Base-by-base conservation (phyloP, 2,329 filamentous ascomycete species). In the Colletotrichum eleusines region DNA sequence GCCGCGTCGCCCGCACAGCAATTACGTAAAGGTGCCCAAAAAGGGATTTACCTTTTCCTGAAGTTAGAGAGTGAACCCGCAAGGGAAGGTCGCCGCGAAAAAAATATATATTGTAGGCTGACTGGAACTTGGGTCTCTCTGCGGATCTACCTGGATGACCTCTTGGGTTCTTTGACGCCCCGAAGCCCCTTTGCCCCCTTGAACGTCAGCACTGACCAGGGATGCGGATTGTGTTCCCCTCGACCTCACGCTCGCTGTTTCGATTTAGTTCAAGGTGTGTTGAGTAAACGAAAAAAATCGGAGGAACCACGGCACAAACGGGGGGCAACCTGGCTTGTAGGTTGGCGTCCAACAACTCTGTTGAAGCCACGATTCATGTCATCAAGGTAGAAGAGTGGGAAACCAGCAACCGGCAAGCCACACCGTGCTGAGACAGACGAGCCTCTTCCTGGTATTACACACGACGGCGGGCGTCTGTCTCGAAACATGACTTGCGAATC, bases 401-500 rank as follows among this genome's bases (percentile, higher is more conserved):
- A 40, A 40, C 42, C 57, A 60, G 44, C 58, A 20, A 11, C 14
- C 16, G 31, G 44, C 44, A 62, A 57, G 48, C 50, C 28, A 31
- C 63, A 51, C 26, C 9, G 33, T 68, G 57, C 55, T 57, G 63
- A 70, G 62, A 50, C 48, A 28, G 40, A 28, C 44, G 51, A 68
- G 58, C 44, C 44, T 31, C 44, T 63, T 68, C 64, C 64, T 51
- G 38, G 51, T 58, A 68, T 59, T 63, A 46, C 51, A 59, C 35
- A 59, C 57, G 31, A 51, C 44, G 58, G 58, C 64, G 42, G 58
- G 63, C 28, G 16, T 55, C 44, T 58, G 16, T 62, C 51, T 62
- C 48, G 68, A 71, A 63, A 63, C 68, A 63, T 58, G 63, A 53
- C 50, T 68, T 60, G 57, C 20, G 44, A 68, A 63, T n/a, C 68